A percentile compares a stretch with the other conserved stretches of the same genome.
Conservation (phyloP, 805 yeast species). For the Cyberlindnera americana region DNA sequence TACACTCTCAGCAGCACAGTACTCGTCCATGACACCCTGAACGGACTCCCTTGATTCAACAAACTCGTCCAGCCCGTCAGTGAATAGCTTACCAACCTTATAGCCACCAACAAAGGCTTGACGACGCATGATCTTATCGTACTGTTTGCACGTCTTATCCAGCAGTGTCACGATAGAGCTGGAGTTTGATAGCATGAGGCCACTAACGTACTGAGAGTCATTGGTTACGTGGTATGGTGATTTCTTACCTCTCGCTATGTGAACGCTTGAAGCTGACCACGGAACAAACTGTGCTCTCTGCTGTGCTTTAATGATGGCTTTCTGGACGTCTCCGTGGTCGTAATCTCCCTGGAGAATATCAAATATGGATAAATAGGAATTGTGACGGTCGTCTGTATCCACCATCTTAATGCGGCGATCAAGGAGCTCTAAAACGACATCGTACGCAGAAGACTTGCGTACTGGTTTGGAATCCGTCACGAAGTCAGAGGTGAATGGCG, state of each 20-base stretch:
- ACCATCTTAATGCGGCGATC: slow-evolving; percentile 80
- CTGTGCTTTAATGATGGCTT: slow-evolving; percentile 60
- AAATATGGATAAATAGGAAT: slow-evolving; percentile 63
- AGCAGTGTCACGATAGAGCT: slow-evolving; percentile 70
- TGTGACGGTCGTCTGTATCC: slow-evolving; percentile 38
- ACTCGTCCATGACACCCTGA: slow-evolving; percentile 71
- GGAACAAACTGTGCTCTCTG: slow-evolving; percentile 75
- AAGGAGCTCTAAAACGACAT: slow-evolving; percentile 75
- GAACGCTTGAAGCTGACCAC: slow-evolving; percentile 78
- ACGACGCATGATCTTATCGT: slow-evolving; percentile 72
- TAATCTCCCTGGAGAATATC: slow-evolving; percentile 62
- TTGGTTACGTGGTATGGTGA: slow-evolving; percentile 48
- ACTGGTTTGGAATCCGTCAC: slow-evolving; percentile 56
- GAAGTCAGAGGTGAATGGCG: slow-evolving; percentile 73
- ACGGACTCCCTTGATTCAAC: slow-evolving; percentile 74
- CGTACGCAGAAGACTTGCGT: slow-evolving; percentile 75
- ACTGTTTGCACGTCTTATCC: slow-evolving; percentile 65
- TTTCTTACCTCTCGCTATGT: slow-evolving; percentile 69
- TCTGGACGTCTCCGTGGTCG: slow-evolving; percentile 69
- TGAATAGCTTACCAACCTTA: slow-evolving; percentile 39
- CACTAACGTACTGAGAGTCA: slow-evolving; percentile 54
- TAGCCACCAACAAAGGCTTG: slow-evolving; percentile 84
- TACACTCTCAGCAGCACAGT: slow-evolving; percentile 65
- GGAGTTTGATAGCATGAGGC: slow-evolving; percentile 80
- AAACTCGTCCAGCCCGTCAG: slow-evolving; percentile 57